Base-by-base conservation (phyloP, 495 filamentous ascomycete species). In the Aspergillus biplanus region DNA sequence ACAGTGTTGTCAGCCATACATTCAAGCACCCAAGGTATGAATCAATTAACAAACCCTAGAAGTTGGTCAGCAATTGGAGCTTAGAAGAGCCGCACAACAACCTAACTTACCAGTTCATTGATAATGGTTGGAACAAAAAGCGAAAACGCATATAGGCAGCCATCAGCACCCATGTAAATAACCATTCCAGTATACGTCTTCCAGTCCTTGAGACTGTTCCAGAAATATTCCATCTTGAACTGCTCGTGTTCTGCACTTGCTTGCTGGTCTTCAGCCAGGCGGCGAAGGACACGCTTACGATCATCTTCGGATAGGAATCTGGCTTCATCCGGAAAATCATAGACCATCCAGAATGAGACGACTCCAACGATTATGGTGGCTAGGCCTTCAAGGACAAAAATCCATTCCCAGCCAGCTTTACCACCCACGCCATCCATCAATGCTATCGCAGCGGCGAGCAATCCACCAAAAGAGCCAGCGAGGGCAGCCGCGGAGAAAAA, bases 81-180 rank as follows among this genome's bases (percentile, higher is more conserved):
- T 3, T 48, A 27, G 21, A 27, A 27, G 21, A 27, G 21, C 21
- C 21, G 21, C 21, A 27, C 21, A 47, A 35, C 46, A 49, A 5
- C 9, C 2, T 7, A 31, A 76, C 77, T 73, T 61, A 78, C 73
- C 47, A 80, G 78, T 65, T 89, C 82, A 33, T 71, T 75, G 69
- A 98, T 90, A 71, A 97, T 97, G 34, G 87, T 89, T 2, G 94
- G 94, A 0, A 97, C 82, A 74, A 98, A 97, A 5, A 98, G 84
- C 6, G 89, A 91, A 73, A 97, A 97, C 18, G 90, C 92, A 72
- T 97, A 98, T 5, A 98, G 84, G 13, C 91, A 82, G 12, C 80
- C 80, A 65, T 84, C 83, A 12, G 75, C 74, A 7, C 91, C 91
- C 90, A 93, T 93, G 67, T 92, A 95, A 48, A 93, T 90, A 21